Conservation (phyloP, 2,329 filamentous ascomycete genomes). For the Hymenoscyphus infarciens region DNA sequence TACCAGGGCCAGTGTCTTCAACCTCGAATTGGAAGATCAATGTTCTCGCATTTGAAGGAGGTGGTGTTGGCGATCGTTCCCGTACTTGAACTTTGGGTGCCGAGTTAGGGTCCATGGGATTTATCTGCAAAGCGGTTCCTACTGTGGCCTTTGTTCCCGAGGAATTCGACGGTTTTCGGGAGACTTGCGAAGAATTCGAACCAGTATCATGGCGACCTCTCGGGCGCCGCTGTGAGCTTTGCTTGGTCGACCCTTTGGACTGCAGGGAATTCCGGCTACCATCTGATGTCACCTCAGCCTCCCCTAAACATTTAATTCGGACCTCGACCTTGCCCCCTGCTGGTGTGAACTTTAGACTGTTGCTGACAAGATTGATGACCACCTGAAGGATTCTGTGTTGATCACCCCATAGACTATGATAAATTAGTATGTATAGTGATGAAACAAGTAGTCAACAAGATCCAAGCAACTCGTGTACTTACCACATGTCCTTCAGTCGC, state of each 20-base stretch:
- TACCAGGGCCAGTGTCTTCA: constrained; percentile 82
- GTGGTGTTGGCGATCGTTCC: constrained; percentile 56
- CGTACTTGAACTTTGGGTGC: constrained; percentile 39
- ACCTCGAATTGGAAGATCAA: constrained; percentile 84
- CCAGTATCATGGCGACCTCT: constrained; percentile 29
- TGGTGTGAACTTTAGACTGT: constrained; percentile 88
- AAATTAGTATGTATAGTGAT: background rate
- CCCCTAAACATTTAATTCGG: constrained; percentile 69
- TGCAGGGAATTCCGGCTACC: constrained; percentile 30
- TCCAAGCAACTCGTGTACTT: constrained; percentile 8
- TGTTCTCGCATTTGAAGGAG: constrained; percentile 60
- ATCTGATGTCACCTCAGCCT: constrained; percentile 37
- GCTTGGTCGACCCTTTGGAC: constrained; percentile 25
- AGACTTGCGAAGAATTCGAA: constrained; percentile 47
- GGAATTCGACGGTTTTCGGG: constrained; percentile 37
- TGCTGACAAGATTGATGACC: constrained; percentile 90
- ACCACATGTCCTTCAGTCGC: constrained; percentile 71
- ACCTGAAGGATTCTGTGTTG: constrained; percentile 87
- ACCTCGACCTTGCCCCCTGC: constrained; percentile 71
- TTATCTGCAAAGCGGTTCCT: constrained; percentile 58
- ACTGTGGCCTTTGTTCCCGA: constrained; percentile 29
- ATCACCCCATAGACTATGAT: constrained; percentile 72
- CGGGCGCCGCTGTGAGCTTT: constrained; percentile 26
- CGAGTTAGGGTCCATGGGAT: constrained; percentile 49
- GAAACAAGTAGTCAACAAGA: background rate